Conservation (phyloP, 768 basidiomycete species). For the Boletus rubropictus region DNA sequence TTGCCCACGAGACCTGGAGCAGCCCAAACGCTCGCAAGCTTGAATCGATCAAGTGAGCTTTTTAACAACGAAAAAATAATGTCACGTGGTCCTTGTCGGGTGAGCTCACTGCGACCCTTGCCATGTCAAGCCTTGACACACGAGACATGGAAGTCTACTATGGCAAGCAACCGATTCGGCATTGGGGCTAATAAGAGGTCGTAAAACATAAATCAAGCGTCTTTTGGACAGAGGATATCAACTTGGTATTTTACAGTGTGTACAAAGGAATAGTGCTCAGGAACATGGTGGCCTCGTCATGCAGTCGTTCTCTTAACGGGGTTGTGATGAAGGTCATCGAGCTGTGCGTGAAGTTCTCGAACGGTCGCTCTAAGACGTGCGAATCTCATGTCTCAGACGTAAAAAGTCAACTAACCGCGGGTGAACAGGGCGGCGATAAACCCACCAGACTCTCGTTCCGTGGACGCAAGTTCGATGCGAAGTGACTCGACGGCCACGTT, state of each 20-base stretch:
- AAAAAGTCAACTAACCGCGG: neutral
- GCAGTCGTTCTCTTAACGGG: neutral
- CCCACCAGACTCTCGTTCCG: neutral
- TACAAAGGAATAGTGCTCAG: neutral
- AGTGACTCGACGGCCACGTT: neutral
- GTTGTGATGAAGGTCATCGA: neutral
- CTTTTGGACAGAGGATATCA: neutral
- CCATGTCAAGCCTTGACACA: no score
- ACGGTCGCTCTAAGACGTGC: no score
- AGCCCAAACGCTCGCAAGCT: neutral
- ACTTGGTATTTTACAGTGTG: neutral
- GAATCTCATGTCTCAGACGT: neutral
- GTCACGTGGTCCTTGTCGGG: no score
- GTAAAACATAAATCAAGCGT: neutral
- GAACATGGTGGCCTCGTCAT: neutral
- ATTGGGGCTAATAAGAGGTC: neutral
- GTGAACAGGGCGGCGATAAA: neutral
- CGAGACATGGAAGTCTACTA: no score
- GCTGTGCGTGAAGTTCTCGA: neutral
- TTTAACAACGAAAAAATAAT: no score
- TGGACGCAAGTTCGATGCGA: neutral
- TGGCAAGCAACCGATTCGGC: no score
- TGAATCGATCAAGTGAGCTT: neutral
- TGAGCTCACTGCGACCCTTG: no score
- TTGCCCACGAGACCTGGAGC: neutral